phyloP scores from a whole-genome alignment of 2,329 filamentous ascomycete genomes.

The Xylariaceae sp. region DNA sequence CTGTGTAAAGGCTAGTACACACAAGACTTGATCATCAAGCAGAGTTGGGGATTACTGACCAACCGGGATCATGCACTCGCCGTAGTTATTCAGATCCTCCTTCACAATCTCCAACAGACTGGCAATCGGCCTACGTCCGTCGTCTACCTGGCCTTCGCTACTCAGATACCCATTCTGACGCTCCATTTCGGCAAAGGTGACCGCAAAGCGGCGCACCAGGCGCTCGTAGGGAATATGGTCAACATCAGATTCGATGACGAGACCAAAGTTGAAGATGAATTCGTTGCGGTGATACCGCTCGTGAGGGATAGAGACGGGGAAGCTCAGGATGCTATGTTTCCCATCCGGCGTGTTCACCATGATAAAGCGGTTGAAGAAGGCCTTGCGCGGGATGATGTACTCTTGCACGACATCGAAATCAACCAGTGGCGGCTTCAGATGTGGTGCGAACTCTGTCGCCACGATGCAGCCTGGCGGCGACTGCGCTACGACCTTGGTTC shows the following conservation, averaged over 20 bases:
- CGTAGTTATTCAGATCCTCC: conserved; percentile 92
- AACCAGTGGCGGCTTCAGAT: conserved; percentile 61
- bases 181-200: conserved; percentile 84
- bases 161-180: conserved; percentile 84
- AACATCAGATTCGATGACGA: conserved; percentile 64
- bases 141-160: conserved; percentile 30
- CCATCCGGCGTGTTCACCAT: conserved; percentile 68
- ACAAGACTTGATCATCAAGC: background rate
- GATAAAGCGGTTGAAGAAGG: conserved; percentile 89
- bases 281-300: conserved; percentile 84
- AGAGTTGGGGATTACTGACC: conserved; percentile 48
- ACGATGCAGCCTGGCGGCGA: conserved; percentile 61
- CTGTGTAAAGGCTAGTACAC: conserved; percentile 40
- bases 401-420: conserved; percentile 83
- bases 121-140: conserved; percentile 68
- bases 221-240: conserved; percentile 78
- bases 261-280: conserved; percentile 97
- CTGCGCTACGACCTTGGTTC: conserved; percentile 60
- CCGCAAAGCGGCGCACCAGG: conserved; percentile 79
- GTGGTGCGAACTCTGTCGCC: conserved; percentile 35
- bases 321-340: conserved; percentile 75
- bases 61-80: conserved; percentile 97
- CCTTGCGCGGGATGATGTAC: conserved; percentile 91
- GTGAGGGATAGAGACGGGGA: conserved; percentile 82
- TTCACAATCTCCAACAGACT: conserved; percentile 75